A percentile compares a stretch with the other conserved stretches of the same genome.
Evolutionary conservation across 805 yeast genomes (phyloP).

Genomic region (Yamadazyma phyllophila): DNA sequence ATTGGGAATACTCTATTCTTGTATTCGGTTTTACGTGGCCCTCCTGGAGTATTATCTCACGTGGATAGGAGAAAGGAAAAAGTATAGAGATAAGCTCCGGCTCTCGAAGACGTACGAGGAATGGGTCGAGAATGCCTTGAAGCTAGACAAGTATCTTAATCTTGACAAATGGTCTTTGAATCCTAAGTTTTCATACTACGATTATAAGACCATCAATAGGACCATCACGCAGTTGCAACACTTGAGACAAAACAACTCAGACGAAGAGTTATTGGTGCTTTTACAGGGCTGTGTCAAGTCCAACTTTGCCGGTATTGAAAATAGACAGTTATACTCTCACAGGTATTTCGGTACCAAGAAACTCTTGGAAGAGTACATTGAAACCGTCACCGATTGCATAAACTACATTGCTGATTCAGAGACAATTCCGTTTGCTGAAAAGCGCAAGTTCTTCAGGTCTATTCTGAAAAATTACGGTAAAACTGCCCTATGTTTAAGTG

Average conservation of each 20-base stretch:
- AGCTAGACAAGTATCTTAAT: constrained; percentile 55
- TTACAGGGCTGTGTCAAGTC: constrained; percentile 66
- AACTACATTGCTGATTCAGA: constrained; percentile 40
- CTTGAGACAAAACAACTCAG: constrained; percentile 30
- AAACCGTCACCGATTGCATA: constrained; percentile 50
- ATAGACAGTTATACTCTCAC: constrained; percentile 67
- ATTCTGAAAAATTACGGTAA: constrained; percentile 66
- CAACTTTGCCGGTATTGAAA: constrained; percentile 79
- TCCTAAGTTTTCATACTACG: constrained; percentile 65
- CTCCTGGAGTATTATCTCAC: constrained; percentile 57
- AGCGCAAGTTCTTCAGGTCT: constrained; percentile 53
- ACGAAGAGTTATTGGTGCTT: constrained; percentile 50
- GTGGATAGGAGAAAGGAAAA: constrained; percentile 58
- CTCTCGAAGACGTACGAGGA: constrained; percentile 52
- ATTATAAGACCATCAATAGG: constrained; percentile 55
- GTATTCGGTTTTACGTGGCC: constrained; percentile 59
- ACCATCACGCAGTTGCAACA: constrained; percentile 43
- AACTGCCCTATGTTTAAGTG: constrained; percentile 69
- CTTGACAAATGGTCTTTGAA: constrained; percentile 63
- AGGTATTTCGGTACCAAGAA: constrained; percentile 72
- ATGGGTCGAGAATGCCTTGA: constrained; percentile 59
- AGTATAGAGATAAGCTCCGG: constrained; percentile 49
- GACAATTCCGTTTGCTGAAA: constrained; percentile 37
- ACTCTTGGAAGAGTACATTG: constrained; percentile 53
- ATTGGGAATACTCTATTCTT: constrained; percentile 48